Base-by-base conservation (phyloP, 169 alveolate genomes). In the Plasmodium yoelii region DNA sequence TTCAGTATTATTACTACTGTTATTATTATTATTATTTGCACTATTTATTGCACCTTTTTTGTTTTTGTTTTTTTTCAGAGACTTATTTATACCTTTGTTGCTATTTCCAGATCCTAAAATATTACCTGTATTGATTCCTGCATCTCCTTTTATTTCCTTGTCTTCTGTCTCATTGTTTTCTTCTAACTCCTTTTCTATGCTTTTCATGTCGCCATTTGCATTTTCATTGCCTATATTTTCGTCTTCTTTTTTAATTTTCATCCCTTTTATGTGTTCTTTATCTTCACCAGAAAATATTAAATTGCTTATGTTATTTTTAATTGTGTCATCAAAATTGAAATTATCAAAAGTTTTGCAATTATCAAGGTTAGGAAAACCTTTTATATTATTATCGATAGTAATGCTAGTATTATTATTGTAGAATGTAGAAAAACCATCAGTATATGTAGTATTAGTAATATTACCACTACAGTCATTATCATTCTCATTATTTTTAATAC, bases 321-420 rank as follows among this genome's bases (percentile, higher is more conserved):
- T 24, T 24, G 57, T 42, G 13, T 64, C 88, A 77, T 64, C 88
- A 77, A 77, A 77, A 63, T 59, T 77, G 4, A 77, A 57, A 22
- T 77, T 67, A 1, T 77, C 88, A 15, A 64, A 77, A 13, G 88
- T 77, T 1, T 77, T 77, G 34, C 88, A 77, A 28, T 77, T 64
- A 19, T 74, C 53, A 26, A 77, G 10, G 26, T 44, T 77, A 1
- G 77, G 18, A 15, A 77, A 47, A 19, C 26, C 65, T 28, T 46
- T 51, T 34, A 68, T 6, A 51, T 64, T 77, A 57, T 51, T 77
- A 64, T 77, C 42, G 42, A 34, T 34, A 34, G 42, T 34, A 34
- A 34, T 34, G 42, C 42, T 3, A 34, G 42, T 65, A 65, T 39
- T 65, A 51, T 51, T 51, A 34, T 34, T 34, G 42, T 34, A 34